A percentile compares a stretch with the other conserved stretches of the same genome.
Evolutionary conservation across 305 asterid species (phyloP).

Genomic region (Fraxinus xanthoxyloides): DNA sequence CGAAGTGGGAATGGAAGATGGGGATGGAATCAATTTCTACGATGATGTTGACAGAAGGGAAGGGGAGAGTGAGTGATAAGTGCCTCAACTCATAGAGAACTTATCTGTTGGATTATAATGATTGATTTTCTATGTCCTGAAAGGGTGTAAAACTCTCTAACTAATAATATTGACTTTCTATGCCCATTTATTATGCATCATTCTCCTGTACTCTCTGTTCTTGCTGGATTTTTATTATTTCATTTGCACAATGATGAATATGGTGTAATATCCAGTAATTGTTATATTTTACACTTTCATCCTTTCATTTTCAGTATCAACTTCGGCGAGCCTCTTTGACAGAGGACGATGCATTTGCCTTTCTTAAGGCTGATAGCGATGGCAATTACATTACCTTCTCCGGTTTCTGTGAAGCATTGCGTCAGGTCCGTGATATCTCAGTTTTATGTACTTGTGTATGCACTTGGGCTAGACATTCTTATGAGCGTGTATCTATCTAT

Average conservation of each 20-base stretch:
- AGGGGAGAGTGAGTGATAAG: neutral
- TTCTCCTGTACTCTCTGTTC: neutral
- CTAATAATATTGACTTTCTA: neutral
- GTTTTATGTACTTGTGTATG: neutral
- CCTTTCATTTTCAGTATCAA: conserved; percentile 45
- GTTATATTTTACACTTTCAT: neutral
- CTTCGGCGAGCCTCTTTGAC: conserved; percentile 84
- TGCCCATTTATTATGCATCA: neutral
- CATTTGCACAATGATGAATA: neutral
- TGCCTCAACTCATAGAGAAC: neutral
- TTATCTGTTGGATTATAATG: neutral
- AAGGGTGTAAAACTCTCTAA: neutral
- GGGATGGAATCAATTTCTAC: neutral
- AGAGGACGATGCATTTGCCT: conserved; percentile 77
- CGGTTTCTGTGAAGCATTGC: conserved; percentile 83
- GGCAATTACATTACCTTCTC: conserved; percentile 72
- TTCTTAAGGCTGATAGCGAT: conserved; percentile 69
- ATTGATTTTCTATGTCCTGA: neutral
- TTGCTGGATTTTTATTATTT: neutral
- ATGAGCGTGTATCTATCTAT: neutral
- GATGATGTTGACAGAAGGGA: neutral
- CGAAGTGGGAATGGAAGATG: neutral
- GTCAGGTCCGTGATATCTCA: conserved; percentile 45
- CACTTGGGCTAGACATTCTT: neutral
- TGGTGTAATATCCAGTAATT: neutral